Percentiles rank a stretch among this genome's conserved stretches.
These are phyloP conservation scores for Fusarium tricinctum DNA, from an alignment of 2,329 filamentous ascomycete genomes.

Conservation along the genomic window DNA sequence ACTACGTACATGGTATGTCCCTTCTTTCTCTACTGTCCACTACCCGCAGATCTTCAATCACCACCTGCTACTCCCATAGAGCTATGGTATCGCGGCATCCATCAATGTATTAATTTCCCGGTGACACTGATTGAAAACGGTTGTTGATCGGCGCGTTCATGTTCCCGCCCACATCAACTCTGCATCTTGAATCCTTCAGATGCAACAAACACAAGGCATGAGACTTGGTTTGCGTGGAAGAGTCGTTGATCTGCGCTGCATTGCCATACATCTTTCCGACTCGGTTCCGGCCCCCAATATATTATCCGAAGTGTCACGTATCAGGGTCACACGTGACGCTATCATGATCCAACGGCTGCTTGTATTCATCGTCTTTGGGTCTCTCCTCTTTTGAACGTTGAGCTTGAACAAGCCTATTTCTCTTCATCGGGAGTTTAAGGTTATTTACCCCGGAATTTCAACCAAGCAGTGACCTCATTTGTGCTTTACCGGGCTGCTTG, in stretches of 20 bases:
- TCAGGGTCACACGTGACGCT: constrained; percentile 9
- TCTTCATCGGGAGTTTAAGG: too few relatives aligned
- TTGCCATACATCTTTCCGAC: neutral
- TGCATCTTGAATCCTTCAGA: constrained; percentile 11
- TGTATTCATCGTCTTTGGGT: neutral
- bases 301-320: constrained; percentile 2
- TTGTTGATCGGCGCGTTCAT: constrained; percentile 10
- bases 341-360: neutral
- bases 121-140: neutral
- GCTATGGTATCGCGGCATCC: too few relatives aligned
- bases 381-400: neutral
- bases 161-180: neutral
- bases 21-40: neutral
- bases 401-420: neutral
- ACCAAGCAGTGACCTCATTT: constrained; percentile 9
- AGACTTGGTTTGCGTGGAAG: neutral
- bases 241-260: constrained; percentile 12
- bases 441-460: too few relatives aligned
- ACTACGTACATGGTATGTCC: too few relatives aligned
- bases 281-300: neutral
- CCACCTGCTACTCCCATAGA: too few relatives aligned
- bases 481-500: constrained; percentile 14
- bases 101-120: neutral
- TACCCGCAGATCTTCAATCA: neutral
- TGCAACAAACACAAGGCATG: constrained; percentile 1